phyloP scores from a whole-genome alignment of 2,329 filamentous ascomycete species.

The Rhytidhysteron rufulum region DNA sequence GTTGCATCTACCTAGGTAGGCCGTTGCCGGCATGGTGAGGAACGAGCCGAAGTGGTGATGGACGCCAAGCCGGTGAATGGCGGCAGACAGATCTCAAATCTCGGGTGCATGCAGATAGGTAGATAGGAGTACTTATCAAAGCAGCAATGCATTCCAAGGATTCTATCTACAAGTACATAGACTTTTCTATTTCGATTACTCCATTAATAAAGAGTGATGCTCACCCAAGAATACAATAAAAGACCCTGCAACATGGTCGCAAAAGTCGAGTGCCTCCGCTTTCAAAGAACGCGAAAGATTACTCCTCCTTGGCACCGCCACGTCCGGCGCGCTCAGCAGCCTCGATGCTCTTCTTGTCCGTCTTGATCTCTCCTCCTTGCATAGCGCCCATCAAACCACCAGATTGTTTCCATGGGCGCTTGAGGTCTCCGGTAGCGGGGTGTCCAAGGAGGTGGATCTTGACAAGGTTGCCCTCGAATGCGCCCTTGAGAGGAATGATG shows the following conservation, averaged over 20 bases:
- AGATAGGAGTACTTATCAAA: not conserved
- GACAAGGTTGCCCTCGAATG: constrained; percentile 90
- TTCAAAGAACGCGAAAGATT: constrained; percentile 11
- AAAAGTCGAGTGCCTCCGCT: not conserved
- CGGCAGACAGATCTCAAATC: not conserved
- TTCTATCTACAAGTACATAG: not conserved
- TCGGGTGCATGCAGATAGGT: not conserved
- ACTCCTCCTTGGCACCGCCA: constrained; percentile 53
- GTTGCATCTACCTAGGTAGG: too few species aligned
- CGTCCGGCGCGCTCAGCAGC: constrained; percentile 48
- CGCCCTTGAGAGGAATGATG: constrained; percentile 95
- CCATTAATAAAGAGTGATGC: not conserved
- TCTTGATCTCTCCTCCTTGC: constrained; percentile 71
- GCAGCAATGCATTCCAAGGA: not conserved
- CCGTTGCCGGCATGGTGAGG: too few species aligned
- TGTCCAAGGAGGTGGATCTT: constrained; percentile 92
- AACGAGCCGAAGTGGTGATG: not conserved
- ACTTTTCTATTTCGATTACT: not conserved
- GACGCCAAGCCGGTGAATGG: not conserved
- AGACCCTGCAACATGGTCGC: not conserved
- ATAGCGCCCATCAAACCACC: constrained; percentile 80
- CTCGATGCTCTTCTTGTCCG: constrained; percentile 64
- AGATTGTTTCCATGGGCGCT: constrained; percentile 88
- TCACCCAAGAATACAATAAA: not conserved
- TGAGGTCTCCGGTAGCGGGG: constrained; percentile 83